Conservation (phyloP, 2,329 filamentous ascomycete genomes). For the Exophiala calicioides region DNA sequence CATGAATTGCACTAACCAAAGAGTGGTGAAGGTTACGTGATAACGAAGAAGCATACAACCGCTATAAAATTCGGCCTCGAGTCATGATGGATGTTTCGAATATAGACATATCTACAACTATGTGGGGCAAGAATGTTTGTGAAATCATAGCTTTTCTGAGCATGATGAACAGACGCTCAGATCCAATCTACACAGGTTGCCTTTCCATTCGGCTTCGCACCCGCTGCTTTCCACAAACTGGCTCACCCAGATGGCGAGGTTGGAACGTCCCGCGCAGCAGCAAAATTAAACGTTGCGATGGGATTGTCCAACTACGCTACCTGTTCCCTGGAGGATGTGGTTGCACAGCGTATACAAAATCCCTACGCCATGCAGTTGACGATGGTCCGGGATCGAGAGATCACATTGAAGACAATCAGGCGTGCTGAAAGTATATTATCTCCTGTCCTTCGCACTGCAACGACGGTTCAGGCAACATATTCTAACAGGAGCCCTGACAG, state of each 20-base stretch:
- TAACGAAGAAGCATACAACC: slow-evolving; percentile 55
- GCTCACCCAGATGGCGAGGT: slow-evolving; percentile 56
- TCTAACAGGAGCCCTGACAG: slow-evolving; percentile 24
- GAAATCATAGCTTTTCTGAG: no score
- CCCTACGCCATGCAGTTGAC: slow-evolving; percentile 19
- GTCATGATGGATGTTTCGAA: slow-evolving; percentile 42
- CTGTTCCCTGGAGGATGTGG: slow-evolving; percentile 49
- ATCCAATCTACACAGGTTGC: no score
- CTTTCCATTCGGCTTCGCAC: slow-evolving; percentile 57
- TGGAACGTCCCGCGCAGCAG: slow-evolving; percentile 52
- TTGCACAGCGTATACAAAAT: slow-evolving; percentile 34
- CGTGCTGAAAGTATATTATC: slow-evolving; percentile 45
- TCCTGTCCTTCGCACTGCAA: neutral
- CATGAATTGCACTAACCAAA: no score
- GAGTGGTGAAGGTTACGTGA: slow-evolving; percentile 45
- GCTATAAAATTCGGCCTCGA: slow-evolving; percentile 48
- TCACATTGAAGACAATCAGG: slow-evolving; percentile 45
- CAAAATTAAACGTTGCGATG: slow-evolving; percentile 48
- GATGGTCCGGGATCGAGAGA: slow-evolving; percentile 34
- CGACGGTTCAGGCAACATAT: neutral
- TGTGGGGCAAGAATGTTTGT: slow-evolving; percentile 50
- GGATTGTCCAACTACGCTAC: slow-evolving; percentile 52
- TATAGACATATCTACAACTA: slow-evolving; percentile 43
- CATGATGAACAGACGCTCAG: no score
- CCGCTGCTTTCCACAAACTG: slow-evolving; percentile 55